Conservation (phyloP, 169 alveolate species). For the Eimeria necatrix region DNA sequence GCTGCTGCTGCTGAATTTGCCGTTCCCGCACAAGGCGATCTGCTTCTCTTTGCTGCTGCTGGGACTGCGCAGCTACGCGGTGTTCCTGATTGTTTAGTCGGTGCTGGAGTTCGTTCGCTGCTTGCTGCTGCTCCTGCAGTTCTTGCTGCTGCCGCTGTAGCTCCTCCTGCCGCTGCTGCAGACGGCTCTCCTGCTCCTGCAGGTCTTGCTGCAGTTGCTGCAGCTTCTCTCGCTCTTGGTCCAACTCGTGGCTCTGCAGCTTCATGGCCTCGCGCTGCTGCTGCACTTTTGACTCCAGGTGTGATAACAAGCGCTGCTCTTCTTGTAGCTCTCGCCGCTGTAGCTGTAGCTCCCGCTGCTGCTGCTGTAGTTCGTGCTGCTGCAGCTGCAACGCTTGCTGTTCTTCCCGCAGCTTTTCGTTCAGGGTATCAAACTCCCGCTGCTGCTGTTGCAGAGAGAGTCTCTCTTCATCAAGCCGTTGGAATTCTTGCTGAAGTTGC, state of each 20-base stretch:
- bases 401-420: slow-evolving; percentile 39
- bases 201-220: slow-evolving; percentile 35
- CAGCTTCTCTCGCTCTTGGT: slow-evolving; percentile 7
- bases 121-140: slow-evolving; percentile 64
- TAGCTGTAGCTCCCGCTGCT: slow-evolving; percentile 58
- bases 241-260: not conserved
- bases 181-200: not conserved
- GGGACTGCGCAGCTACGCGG: slow-evolving; percentile 26
- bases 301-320: not conserved
- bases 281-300: not conserved
- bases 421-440: slow-evolving; percentile 46
- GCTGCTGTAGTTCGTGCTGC: slow-evolving; percentile 60
- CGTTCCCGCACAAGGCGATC: slow-evolving; percentile 40
- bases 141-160: slow-evolving; percentile 56
- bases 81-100: not conserved
- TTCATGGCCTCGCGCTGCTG: not conserved
- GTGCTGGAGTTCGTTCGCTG: slow-evolving; percentile 20
- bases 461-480: slow-evolving; percentile 35
- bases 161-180: not conserved
- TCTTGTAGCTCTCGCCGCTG: slow-evolving; percentile 48
- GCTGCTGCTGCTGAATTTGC: slow-evolving; percentile 55
- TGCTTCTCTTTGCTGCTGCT: slow-evolving; percentile 54
- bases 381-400: slow-evolving; percentile 26
- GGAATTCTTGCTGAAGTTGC: slow-evolving; percentile 25
- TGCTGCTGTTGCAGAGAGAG: slow-evolving; percentile 49